Percentiles rank a stretch among this genome's conserved stretches.
These are phyloP conservation scores for Sporothrix globosa DNA, from an alignment of 2,329 filamentous ascomycete genomes.

Conservation along the genomic window DNA sequence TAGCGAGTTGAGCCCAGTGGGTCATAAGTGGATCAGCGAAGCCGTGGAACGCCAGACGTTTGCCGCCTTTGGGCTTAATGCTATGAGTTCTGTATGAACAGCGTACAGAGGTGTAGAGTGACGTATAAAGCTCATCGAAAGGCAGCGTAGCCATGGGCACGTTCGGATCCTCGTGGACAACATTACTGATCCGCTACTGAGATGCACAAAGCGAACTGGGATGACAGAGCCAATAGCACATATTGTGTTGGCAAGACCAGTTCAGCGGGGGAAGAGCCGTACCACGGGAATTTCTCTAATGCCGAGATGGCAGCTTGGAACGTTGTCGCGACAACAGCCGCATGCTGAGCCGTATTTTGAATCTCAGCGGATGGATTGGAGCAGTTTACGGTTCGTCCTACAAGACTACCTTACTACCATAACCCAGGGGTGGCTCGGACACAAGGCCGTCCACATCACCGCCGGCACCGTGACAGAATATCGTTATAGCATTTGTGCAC, in stretches of 20 bases:
- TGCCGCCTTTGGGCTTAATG: no score
- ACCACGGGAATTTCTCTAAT: background rate
- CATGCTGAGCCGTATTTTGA: background rate
- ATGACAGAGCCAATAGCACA: background rate
- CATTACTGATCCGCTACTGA: no score
- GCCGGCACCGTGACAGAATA: background rate
- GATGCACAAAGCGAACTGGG: background rate
- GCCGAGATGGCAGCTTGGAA: background rate
- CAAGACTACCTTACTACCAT: background rate
- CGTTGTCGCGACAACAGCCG: background rate
- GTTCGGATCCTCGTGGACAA: no score
- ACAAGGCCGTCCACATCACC: background rate
- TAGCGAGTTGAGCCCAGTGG: no score
- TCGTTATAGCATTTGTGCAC: no score
- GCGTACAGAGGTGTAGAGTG: no score
- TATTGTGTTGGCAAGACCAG: background rate
- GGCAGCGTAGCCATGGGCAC: no score
- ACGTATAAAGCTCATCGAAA: no score
- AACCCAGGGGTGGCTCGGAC: background rate
- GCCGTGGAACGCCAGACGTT: no score
- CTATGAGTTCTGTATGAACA: no score
- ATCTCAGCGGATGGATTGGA: background rate
- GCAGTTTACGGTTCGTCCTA: background rate
- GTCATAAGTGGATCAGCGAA: no score
- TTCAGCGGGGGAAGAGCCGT: background rate